A percentile compares a stretch with the other conserved stretches of the same genome.
Evolutionary conservation across 257 asterid genomes (phyloP).

Genomic region (Oldenlandia corymbosa): DNA sequence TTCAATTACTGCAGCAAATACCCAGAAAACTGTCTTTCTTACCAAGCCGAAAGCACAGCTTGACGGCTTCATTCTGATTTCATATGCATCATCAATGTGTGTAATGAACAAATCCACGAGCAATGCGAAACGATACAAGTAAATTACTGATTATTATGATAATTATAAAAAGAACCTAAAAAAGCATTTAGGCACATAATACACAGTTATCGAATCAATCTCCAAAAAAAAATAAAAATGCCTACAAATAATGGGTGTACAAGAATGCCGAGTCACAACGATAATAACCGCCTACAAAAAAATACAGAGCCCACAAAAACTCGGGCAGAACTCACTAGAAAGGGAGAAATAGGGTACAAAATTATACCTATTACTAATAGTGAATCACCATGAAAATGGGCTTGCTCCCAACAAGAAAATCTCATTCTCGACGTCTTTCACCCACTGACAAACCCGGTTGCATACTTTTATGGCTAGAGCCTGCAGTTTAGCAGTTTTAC

Average conservation of each 20-base stretch:
- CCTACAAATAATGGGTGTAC: background rate
- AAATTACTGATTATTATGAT: background rate
- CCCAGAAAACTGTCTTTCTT: background rate
- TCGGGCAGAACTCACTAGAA: background rate
- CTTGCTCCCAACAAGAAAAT: conserved; percentile 84
- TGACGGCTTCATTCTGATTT: too few species aligned
- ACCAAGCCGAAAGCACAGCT: background rate
- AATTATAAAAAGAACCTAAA: background rate
- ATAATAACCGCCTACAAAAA: conserved; percentile 1
- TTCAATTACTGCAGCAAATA: background rate
- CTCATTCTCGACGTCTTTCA: conserved; percentile 84
- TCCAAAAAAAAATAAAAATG: background rate
- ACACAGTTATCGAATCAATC: background rate
- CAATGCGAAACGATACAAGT: too few species aligned
- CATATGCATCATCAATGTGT: too few species aligned
- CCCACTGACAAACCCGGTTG: conserved; percentile 94
- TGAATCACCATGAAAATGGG: conserved; percentile 84
- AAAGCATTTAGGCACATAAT: background rate
- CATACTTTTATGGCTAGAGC: conserved; percentile 88
- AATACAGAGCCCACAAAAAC: conserved; percentile 12
- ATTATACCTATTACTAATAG: background rate
- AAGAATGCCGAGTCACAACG: background rate
- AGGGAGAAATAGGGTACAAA: background rate
- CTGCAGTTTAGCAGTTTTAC: conserved; percentile 38
- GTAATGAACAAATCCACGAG: too few species aligned